Evolutionary conservation across 23 red algal species (phyloP), one percentile per base, ranked within the genome.

Genomic region (Cyanidiococcus yangmingshanensis): DNA sequence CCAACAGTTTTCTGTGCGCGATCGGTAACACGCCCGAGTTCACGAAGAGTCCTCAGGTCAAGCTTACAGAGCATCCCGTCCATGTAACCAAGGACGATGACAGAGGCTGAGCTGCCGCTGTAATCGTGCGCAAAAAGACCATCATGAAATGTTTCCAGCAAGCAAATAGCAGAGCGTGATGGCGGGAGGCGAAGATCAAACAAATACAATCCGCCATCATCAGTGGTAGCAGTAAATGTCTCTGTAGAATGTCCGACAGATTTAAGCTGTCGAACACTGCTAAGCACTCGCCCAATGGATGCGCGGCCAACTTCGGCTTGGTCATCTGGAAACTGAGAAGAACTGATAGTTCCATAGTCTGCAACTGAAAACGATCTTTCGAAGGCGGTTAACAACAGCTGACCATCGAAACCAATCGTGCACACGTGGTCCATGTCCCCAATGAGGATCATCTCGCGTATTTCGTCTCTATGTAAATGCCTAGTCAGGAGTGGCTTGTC

Each of bases 41-140:
- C n/a, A 12, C 32, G 63, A 29, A 25, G 27, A 12, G 32, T 71
- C 7, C 63, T 12, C 12, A 71, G 32, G 32, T 71, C 63, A 2
- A 35, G n/a, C 27, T 27, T 25, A 7, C 3, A 25, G 16, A 71
- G 32, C 16, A 35, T 3, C 15, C 63, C 63, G 63, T 71, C 63
- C n/a, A 7, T 30, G 27, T 71, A 71, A 7, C 63, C 63, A 29
- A 71, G 63, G 16, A 71, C 7, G 7, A 35, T 29, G 7, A 35
- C 32, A 17, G n/a, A 7, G 7, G 63, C 63, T 3, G 3, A 3
- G 27, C 63, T 29, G 7, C 3, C n/a, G 3, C 12, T 12, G 27
- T 71, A 29, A 35, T 25, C 63, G 27, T 71, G 63, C 7, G 63
- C 63, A 35, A 71, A 71, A 7, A 71, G 63, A 7, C 63, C 63